Evolutionary conservation across 1,284 basidiomycete genomes (phyloP).

Genomic region (Pisolithus thermaeus): DNA sequence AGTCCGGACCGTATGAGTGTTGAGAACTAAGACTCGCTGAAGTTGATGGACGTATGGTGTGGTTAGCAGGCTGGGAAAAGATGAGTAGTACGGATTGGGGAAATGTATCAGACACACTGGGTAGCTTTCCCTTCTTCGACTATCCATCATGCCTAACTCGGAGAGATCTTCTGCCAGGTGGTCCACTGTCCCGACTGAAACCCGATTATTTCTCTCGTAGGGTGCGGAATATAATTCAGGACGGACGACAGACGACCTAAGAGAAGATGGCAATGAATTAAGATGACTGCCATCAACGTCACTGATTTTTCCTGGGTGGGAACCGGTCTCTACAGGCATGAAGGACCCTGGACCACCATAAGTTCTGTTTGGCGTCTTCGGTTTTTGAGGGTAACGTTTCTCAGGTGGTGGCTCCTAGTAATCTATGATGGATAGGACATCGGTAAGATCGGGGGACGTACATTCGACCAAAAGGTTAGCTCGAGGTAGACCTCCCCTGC

Average conservation of each 20-base stretch:
- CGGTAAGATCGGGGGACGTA: conserved; percentile 38
- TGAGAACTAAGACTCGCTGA: conserved; percentile 33
- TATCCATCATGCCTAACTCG: conserved; percentile 53
- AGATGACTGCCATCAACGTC: conserved; percentile 36
- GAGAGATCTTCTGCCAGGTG: conserved; percentile 56
- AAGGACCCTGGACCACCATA: conserved; percentile 77
- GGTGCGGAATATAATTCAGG: conserved; percentile 20
- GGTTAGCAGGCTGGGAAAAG: conserved; percentile 27
- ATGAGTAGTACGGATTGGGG: conserved; percentile 9
- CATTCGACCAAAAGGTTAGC: conserved; percentile 93
- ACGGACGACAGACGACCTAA: conserved; percentile 23
- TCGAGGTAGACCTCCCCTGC: conserved; percentile 92
- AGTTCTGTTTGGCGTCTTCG: conserved; percentile 46
- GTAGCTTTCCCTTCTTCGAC: conserved; percentile 53
- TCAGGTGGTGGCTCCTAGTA: conserved; percentile 66
- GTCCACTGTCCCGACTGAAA: conserved; percentile 38
- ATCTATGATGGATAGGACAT: conserved; percentile 7
- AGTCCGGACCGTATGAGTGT: conserved; percentile 27
- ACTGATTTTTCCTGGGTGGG: conserved; percentile 31
- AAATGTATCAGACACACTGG: conserved; percentile 43
- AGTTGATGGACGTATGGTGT: conserved; percentile 37
- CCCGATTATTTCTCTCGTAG: conserved; percentile 36
- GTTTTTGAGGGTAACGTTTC: conserved; percentile 54
- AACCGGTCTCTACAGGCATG: conserved; percentile 45
- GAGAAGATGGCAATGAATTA: conserved; percentile 27